Evolutionary conservation across 1,284 basidiomycete species (phyloP).

Genomic region (Ustilago curta): DNA sequence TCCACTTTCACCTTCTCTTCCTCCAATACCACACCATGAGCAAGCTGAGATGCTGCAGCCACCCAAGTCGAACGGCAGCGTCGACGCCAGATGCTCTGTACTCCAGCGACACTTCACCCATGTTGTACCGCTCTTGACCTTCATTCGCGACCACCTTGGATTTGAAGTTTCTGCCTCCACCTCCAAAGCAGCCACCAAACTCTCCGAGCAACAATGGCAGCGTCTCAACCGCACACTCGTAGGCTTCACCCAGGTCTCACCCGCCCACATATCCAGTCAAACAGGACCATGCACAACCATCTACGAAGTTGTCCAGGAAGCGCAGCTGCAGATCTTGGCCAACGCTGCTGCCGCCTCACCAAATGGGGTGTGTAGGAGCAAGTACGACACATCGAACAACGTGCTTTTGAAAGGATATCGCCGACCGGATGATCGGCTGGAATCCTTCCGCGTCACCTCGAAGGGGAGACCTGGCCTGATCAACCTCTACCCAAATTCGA

Average conservation of each 20-base stretch:
- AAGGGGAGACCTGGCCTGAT: slow-evolving; percentile 70
- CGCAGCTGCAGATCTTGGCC: slow-evolving; percentile 39
- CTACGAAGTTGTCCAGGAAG: slow-evolving; percentile 39
- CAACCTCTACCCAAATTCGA: slow-evolving; percentile 80
- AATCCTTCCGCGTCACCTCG: slow-evolving; percentile 25
- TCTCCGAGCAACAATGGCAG: slow-evolving; percentile 28
- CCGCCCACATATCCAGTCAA: not conserved
- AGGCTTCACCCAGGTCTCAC: not conserved
- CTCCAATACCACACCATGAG: slow-evolving; percentile 7
- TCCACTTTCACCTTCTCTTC: slow-evolving; percentile 7
- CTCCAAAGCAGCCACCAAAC: slow-evolving; percentile 10
- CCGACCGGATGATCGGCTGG: slow-evolving; percentile 71
- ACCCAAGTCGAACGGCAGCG: too few species aligned
- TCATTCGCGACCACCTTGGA: slow-evolving; percentile 22
- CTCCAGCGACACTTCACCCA: slow-evolving; percentile 26
- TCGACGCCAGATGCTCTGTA: slow-evolving; percentile 20
- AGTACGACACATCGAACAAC: slow-evolving; percentile 62
- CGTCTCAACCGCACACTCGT: slow-evolving; percentile 19
- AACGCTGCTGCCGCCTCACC: slow-evolving; percentile 6
- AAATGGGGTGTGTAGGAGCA: not conserved
- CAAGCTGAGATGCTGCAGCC: slow-evolving; percentile 12
- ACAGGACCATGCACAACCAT: slow-evolving; percentile 8
- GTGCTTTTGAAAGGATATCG: slow-evolving; percentile 78
- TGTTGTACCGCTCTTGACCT: slow-evolving; percentile 23
- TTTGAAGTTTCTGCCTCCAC: slow-evolving; percentile 19